Base-by-base conservation (phyloP, 2,329 filamentous ascomycete genomes). In the Paecilomyces variotii region DNA sequence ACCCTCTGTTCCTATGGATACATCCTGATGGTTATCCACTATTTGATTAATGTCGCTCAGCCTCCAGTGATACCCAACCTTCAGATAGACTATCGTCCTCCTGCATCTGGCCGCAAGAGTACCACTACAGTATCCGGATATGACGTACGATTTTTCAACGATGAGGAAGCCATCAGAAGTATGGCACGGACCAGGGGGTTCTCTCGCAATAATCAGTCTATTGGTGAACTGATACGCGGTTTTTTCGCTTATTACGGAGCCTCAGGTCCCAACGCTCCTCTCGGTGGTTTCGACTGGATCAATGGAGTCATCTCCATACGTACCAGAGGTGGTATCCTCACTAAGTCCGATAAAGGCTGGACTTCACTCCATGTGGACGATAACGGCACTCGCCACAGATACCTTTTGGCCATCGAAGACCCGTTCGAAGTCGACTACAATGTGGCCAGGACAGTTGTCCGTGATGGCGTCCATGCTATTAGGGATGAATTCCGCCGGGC, bases 1-100 rank as follows among this genome's bases (percentile, higher is more conserved):
- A 95, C 91, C 0, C 78, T 97, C 19, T 92, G 89, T 56, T 93
- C 89, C 64, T 96, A 96, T 67, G 91, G 92, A 55, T 97, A 93
- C 73, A 90, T 94, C 4, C 77, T 96, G 45, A 96, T 97, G 91
- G 86, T 95, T 3, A 78, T 96, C 14, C 92, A 97, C 73, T 96
- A 93, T 68, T 82, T 96, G 28, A 85, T 94, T 68, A 96, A 96
- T 65, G 74, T 96, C 56, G 88, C 84, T 0, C 79, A 84, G 54
- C 91, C 92, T 0, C 90, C 91, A 57, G 88, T 97, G 19, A 86
- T 90, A 59, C 90, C 89, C 0, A 96, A 97, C 67, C 80, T 97
- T 25, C 67, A 70, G 58, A 59, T 80, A 72, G 7, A 76, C 76
- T 10, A 74, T 74, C 45, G 69, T 76, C 59, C 70, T 79, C 39